These are phyloP conservation scores for Trichoderma brevicompactum DNA, from an alignment of 2,329 filamentous ascomycete genomes.

Conservation along the genomic window DNA sequence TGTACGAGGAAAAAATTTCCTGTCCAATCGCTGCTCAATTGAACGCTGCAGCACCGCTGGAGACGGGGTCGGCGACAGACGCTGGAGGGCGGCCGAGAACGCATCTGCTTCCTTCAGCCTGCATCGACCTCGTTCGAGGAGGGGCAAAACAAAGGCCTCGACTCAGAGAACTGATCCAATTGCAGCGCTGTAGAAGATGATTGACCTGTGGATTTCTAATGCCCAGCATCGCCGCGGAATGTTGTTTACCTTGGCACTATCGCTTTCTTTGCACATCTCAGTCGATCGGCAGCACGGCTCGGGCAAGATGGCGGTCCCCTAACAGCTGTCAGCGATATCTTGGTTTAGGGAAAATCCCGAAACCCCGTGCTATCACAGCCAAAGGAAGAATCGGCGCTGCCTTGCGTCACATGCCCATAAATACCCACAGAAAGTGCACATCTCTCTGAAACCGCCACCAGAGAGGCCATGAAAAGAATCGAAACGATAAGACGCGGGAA, in stretches of 20 bases:
- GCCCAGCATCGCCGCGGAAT: not conserved
- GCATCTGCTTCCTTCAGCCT: not conserved
- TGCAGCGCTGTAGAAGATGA: slow-evolving; percentile 1
- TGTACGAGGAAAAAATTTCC: slow-evolving; percentile 15
- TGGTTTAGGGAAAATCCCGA: slow-evolving; percentile 8
- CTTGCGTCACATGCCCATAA: slow-evolving; percentile 23
- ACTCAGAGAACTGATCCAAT: not conserved
- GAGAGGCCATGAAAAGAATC: not conserved
- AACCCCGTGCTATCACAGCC: slow-evolving; percentile 3
- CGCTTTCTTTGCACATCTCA: not conserved
- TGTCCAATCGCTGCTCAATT: not conserved
- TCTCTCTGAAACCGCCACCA: slow-evolving; percentile 8
- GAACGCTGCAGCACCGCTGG: not conserved
- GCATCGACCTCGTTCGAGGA: not conserved
- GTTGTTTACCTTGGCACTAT: slow-evolving; percentile 1
- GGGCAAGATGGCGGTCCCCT: slow-evolving; percentile 3
- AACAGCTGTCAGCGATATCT: slow-evolving; percentile 19
- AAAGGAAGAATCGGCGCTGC: slow-evolving; percentile 18
- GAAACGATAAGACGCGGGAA: not conserved
- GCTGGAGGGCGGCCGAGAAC: slow-evolving; percentile 18
- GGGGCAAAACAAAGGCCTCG: slow-evolving; percentile 1
- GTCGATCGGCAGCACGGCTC: slow-evolving; percentile 20
- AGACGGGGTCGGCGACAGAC: slow-evolving; percentile 13
- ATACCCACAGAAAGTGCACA: slow-evolving; percentile 16
- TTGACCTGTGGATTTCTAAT: not conserved